Conservation (phyloP, 1,139 yeast genomes). For the Nakaseomyces bracarensis region DNA sequence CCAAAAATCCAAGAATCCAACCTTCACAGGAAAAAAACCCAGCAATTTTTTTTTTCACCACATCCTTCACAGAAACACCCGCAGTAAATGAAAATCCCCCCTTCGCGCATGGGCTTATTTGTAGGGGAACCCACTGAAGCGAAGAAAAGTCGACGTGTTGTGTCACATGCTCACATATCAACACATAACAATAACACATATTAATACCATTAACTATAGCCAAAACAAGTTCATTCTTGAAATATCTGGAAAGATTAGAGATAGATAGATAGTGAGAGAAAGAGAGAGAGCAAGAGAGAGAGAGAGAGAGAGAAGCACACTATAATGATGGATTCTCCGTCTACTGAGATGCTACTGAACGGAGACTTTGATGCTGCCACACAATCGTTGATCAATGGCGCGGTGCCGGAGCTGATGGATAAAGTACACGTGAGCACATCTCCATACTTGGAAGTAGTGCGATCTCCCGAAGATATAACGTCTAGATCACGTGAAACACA, state of each 20-base stretch:
- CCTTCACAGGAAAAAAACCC: background rate
- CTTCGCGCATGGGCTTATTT: too few species aligned
- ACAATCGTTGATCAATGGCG: background rate
- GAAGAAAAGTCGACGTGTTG: background rate
- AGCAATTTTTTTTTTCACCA: too few species aligned
- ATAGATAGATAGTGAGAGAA: too few species aligned
- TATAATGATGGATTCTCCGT: background rate
- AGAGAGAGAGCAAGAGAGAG: too few species aligned
- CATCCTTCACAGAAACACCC: constrained; percentile 3
- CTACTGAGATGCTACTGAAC: constrained; percentile 3
- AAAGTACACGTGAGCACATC: background rate
- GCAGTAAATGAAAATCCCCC: background rate
- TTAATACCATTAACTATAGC: too few species aligned
- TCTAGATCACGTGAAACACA: background rate
- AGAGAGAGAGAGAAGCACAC: too few species aligned
- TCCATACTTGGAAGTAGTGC: background rate
- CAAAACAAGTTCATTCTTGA: too few species aligned
- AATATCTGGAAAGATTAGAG: too few species aligned
- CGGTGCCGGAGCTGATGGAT: background rate
- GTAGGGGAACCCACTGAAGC: too few species aligned
- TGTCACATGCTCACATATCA: background rate
- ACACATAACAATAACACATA: too few species aligned
- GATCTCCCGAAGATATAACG: too few species aligned
- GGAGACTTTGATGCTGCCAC: constrained; percentile 6
- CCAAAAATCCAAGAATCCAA: too few species aligned